These are phyloP conservation scores for Lyophyllum atratum DNA, from an alignment of 768 basidiomycete genomes.

Conservation along the genomic window DNA sequence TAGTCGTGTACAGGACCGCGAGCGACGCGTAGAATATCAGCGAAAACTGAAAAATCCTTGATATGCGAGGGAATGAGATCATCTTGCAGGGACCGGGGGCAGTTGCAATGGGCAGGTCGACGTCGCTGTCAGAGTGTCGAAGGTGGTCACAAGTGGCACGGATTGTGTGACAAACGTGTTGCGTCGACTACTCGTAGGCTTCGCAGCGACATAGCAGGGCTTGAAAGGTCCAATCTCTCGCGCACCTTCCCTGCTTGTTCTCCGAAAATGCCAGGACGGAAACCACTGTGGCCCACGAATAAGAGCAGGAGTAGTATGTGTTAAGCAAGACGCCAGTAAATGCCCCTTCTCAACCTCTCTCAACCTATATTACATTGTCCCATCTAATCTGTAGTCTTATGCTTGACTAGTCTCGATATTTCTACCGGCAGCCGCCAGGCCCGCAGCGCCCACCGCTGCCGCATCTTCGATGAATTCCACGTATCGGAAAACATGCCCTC, in stretches of 20 bases:
- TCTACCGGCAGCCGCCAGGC: slow-evolving; percentile 42
- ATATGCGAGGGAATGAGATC: slow-evolving; percentile 14
- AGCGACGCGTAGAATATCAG: slow-evolving; percentile 35
- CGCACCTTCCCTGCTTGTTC: neutral
- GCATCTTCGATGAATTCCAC: slow-evolving; percentile 73
- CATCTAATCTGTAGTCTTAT: too few species aligned
- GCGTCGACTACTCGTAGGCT: too few species aligned
- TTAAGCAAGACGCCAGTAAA: too few species aligned
- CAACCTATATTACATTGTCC: neutral
- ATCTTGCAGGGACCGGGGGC: neutral
- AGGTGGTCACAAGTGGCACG: neutral
- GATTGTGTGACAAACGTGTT: neutral
- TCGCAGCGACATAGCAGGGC: too few species aligned
- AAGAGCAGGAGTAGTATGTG: too few species aligned
- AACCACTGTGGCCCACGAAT: too few species aligned
- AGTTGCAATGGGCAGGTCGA: neutral
- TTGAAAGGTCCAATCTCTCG: too few species aligned
- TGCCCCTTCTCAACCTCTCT: too few species aligned
- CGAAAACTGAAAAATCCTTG: slow-evolving; percentile 27
- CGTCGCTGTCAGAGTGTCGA: neutral
- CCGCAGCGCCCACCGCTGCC: slow-evolving; percentile 62
- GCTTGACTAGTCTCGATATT: neutral
- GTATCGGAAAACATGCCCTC: slow-evolving; percentile 64
- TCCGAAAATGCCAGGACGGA: neutral
- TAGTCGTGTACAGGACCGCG: slow-evolving; percentile 48